phyloP scores from a whole-genome alignment of 2,329 filamentous ascomycete species.

The Talaromyces sp. region DNA sequence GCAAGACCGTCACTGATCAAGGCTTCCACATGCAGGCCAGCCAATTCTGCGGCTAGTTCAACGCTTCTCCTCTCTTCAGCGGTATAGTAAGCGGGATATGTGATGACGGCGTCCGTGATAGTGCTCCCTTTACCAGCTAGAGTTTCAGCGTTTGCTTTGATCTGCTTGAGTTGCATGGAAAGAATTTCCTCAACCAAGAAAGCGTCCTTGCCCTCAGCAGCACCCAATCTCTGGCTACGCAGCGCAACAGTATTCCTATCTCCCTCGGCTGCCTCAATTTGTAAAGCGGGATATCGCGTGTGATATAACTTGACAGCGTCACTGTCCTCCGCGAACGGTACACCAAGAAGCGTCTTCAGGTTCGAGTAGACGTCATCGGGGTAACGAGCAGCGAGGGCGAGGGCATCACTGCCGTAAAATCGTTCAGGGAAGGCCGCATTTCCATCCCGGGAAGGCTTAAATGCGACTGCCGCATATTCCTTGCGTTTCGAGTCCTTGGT shows the following conservation, averaged over 20 bases:
- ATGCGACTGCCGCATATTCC: conserved; percentile 84
- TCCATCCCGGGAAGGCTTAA: conserved; percentile 76
- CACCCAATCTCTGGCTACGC: conserved; percentile 66
- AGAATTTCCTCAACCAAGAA: conserved; percentile 87
- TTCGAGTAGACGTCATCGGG: conserved; percentile 94
- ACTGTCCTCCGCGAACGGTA: conserved; percentile 46
- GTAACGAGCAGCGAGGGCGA: conserved; percentile 81
- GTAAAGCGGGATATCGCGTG: conserved; percentile 72
- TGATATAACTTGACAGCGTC: conserved; percentile 67
- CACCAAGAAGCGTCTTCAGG: conserved; percentile 83
- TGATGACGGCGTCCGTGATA: conserved; percentile 81
- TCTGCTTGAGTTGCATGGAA: conserved; percentile 92
- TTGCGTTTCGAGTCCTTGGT: conserved; percentile 98
- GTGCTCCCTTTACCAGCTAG: conserved; percentile 71
- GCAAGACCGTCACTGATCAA: conserved; percentile 87
- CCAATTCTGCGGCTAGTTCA: conserved; percentile 77
- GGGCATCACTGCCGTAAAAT: conserved; percentile 85
- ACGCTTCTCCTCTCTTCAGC: conserved; percentile 85
- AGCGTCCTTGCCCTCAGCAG: conserved; percentile 60
- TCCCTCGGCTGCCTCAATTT: conserved; percentile 54
- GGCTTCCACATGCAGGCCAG: conserved; percentile 79
- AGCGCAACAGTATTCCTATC: conserved; percentile 72
- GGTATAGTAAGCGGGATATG: conserved; percentile 86
- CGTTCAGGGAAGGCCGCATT: conserved; percentile 76
- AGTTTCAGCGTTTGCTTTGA: conserved; percentile 81